A percentile compares a stretch with the other conserved stretches of the same genome.
Conservation (phyloP, 345 rosid species). For the Citrus medica region DNA sequence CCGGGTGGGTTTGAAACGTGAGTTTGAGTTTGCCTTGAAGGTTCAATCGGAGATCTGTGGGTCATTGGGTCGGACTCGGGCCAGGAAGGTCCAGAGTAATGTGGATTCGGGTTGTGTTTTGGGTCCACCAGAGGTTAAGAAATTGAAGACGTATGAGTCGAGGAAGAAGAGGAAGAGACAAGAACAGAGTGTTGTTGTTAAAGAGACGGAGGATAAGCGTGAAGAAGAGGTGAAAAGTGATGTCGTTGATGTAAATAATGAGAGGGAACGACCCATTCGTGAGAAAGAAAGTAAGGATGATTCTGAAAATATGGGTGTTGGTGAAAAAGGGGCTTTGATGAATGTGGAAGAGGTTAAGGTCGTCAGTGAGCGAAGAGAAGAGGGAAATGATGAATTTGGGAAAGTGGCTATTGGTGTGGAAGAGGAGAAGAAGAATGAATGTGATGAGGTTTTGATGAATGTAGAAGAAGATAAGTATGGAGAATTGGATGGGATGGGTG, state of each 20-base stretch:
- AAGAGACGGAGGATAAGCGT: slow-evolving; percentile 21
- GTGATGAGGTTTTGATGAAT: not conserved
- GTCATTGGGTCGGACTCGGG: slow-evolving; percentile 72
- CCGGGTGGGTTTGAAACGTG: slow-evolving; percentile 79
- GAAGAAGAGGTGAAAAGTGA: slow-evolving; percentile 79
- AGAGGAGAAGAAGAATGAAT: not conserved
- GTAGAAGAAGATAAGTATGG: not conserved
- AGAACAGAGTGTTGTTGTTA: slow-evolving; percentile 14
- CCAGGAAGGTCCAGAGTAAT: slow-evolving; percentile 28
- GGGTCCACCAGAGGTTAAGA: slow-evolving; percentile 17
- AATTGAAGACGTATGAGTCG: slow-evolving; percentile 23
- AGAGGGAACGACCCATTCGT: slow-evolving; percentile 12
- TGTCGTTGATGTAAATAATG: slow-evolving; percentile 51
- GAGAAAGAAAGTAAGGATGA: not conserved
- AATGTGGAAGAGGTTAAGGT: slow-evolving; percentile 1
- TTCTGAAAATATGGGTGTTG: not conserved
- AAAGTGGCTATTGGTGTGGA: not conserved
- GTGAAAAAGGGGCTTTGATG: slow-evolving; percentile 1
- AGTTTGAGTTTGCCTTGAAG: slow-evolving; percentile 77
- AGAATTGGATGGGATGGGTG: not conserved
- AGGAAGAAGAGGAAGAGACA: slow-evolving; percentile 22
- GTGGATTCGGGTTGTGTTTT: not conserved
- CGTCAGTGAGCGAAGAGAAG: not conserved
- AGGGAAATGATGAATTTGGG: not conserved
- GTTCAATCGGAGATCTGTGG: slow-evolving; percentile 81